Evolutionary conservation across 257 asterid genomes (phyloP).

Genomic region (Ballota nigra): DNA sequence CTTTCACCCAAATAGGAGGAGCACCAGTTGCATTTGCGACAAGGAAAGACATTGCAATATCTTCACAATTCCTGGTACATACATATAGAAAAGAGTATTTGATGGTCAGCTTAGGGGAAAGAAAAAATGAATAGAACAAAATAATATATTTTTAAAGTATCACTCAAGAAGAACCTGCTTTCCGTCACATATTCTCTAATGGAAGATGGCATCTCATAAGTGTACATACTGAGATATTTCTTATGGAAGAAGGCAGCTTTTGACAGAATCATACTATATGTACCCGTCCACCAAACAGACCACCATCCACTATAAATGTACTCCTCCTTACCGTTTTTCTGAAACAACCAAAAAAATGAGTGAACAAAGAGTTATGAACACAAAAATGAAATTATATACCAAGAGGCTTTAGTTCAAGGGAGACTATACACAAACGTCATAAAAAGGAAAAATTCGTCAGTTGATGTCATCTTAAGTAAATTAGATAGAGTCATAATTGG

Average conservation of each 20-base stretch:
- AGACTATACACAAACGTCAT: not conserved
- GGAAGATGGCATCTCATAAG: constrained; percentile 72
- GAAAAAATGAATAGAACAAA: not conserved
- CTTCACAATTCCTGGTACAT: constrained; percentile 75
- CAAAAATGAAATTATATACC: not conserved
- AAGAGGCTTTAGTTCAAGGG: not conserved
- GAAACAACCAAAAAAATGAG: constrained; percentile 24
- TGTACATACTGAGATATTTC: constrained; percentile 71
- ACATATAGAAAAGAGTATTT: not conserved
- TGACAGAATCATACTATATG: constrained; percentile 73
- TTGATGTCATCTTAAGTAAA: not conserved
- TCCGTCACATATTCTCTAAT: constrained; percentile 61
- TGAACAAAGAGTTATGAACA: not conserved
- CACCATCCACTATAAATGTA: constrained; percentile 72
- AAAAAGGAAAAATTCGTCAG: not conserved
- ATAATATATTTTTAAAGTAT: not conserved
- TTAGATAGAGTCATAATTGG: no score
- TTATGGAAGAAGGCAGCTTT: constrained; percentile 81
- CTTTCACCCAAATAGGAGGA: constrained; percentile 90
- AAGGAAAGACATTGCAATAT: constrained; percentile 89
- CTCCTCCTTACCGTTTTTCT: constrained; percentile 42
- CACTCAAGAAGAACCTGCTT: constrained; percentile 46
- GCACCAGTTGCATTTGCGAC: constrained; percentile 82
- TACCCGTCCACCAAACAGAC: constrained; percentile 90
- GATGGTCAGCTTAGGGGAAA: constrained; percentile 7